Base-by-base conservation (phyloP, 2,329 filamentous ascomycete species). In the Zasmidium cellare region DNA sequence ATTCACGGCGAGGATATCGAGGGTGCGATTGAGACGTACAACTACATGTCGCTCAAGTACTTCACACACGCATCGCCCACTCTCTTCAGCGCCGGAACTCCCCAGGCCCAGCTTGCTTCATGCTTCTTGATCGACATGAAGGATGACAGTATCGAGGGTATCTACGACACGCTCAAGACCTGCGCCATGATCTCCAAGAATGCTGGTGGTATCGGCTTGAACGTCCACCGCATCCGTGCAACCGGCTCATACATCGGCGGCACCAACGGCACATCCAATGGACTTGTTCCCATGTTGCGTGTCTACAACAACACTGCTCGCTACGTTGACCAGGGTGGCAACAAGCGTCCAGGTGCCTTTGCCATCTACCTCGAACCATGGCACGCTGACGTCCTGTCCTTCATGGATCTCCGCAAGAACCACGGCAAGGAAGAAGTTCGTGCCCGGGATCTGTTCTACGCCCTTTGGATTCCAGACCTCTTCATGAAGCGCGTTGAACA, bases 111-210 rank as follows among this genome's bases (percentile, higher is more conserved):
- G 79, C 83, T 99, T 69, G 96, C 94, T 2, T 99, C 94, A 16
- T 99, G 94, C 83, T 99, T 99, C 87, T 84, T 99, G 55, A 91
- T 99, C 67, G 94, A 97, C 77, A 97, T 99, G 89, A 99, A 97
- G 83, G 92, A 96, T 52, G 94, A 99, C 80, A 97, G 92, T 77
- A 99, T 99, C 72, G 94, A 99, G 67, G 94, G 94, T 68, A 99
- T 99, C 75, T 99, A 99, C 72, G 94, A 99, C 74, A 99, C 94
- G 18, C 85, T 99, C 69, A 99, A 99, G 87, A 97, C 91, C 1
- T 99, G 94, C 79, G 94, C 94, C 67, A 93, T 99, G 91, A 99
- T 99, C 78, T 99, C 94, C 73, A 99, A 99, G 86, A 97, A 94
- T 79, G 94, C 94, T 68, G 94, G 94, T 76, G 94, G 94, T 75